Evolutionary conservation across 352 stramenopile genomes (phyloP), one percentile per base, ranked within the genome.

Genomic region (Pythium utonaiense): DNA sequence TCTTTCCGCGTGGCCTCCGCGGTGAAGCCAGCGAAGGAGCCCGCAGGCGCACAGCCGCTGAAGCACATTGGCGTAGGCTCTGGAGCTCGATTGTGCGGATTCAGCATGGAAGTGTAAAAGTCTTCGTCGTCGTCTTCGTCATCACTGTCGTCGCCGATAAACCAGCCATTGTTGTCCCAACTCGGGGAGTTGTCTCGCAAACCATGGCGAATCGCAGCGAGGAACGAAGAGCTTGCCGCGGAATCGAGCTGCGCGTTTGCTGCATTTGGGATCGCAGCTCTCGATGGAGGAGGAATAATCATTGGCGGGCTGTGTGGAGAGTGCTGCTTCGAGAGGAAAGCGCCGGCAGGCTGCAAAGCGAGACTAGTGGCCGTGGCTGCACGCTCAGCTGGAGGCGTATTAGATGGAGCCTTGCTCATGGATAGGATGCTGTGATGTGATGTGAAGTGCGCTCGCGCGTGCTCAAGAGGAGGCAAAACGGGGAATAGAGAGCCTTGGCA

Each of bases 141-240:
- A 22, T 60, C 61, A 27, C 48, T 60, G 16, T 63, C 61, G 47
- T 63, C 54, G 22, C 54, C 53, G n/a, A 58, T 62, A 38, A 67
- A 67, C 60, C 60, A 67, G 1, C 61, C 57, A 42, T 64, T 68
- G 28, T 51, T 61, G 34, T 62, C 38, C 53, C 61, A 68, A 48
- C 60, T 67, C 7, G 53, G 38, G 2, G 60, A 67, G 13, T 67
- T 49, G 21, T 68, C 61, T 3, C 47, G 53, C 19, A 68, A 54
- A 9, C 53, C 61, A 8, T 41, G 36, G 16, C 61, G 61, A 38
- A 68, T 68, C 41, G 61, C 44, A 14, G 61, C 49, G 2, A 68
- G 34, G 38, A 68, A 63, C 8, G 53, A 68, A 9, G 53, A 36
- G 24, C 53, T 54, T 10, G 61, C 53, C 0, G 24, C 52, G 34